A percentile compares a stretch with the other conserved stretches of the same genome.
phyloP scores from a whole-genome alignment of 1,139 yeast genomes.

The Candida glucosophila region DNA sequence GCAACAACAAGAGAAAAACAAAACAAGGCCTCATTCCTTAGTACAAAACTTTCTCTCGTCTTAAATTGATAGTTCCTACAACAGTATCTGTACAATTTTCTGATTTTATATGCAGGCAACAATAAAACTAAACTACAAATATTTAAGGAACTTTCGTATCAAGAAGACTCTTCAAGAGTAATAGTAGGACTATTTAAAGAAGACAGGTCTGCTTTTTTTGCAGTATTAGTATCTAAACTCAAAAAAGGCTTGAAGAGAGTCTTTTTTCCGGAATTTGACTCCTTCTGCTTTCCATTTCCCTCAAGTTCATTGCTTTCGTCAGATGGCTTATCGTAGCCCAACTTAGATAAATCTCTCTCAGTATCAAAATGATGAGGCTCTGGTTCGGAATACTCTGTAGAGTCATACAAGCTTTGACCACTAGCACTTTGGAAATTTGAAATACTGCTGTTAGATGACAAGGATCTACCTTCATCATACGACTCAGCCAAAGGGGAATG shows the following conservation, averaged over 20 bases:
- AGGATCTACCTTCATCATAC: too few relatives aligned
- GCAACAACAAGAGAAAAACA: too few relatives aligned
- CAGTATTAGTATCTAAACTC: conserved; percentile 15
- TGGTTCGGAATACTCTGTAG: conserved; percentile 29
- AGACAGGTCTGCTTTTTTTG: neutral
- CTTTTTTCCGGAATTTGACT: conserved; percentile 22
- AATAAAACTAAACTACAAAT: too few relatives aligned
- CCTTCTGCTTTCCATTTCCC: conserved; percentile 4
- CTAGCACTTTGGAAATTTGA: too few relatives aligned
- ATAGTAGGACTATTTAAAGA: conserved; percentile 25
- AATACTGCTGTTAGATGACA: too few relatives aligned
- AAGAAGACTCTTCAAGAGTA: conserved; percentile 28
- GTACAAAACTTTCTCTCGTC: too few relatives aligned
- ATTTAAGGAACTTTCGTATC: conserved; percentile 1
- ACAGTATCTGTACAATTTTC: too few relatives aligned
- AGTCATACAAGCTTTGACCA: too few relatives aligned
- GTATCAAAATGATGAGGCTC: conserved; percentile 26
- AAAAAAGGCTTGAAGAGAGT: conserved; percentile 27
- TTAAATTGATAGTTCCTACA: too few relatives aligned
- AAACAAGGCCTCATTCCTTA: too few relatives aligned
- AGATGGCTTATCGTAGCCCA: conserved; percentile 28
- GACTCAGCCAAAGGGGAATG: conserved; percentile 32
- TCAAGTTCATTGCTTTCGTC: neutral
- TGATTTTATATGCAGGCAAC: too few relatives aligned
- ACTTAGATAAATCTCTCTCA: conserved; percentile 17